Evolutionary conservation across 1,284 basidiomycete species (phyloP), one percentile per base, ranked within the genome.

Genomic region (Sanghuangporus baumii): DNA sequence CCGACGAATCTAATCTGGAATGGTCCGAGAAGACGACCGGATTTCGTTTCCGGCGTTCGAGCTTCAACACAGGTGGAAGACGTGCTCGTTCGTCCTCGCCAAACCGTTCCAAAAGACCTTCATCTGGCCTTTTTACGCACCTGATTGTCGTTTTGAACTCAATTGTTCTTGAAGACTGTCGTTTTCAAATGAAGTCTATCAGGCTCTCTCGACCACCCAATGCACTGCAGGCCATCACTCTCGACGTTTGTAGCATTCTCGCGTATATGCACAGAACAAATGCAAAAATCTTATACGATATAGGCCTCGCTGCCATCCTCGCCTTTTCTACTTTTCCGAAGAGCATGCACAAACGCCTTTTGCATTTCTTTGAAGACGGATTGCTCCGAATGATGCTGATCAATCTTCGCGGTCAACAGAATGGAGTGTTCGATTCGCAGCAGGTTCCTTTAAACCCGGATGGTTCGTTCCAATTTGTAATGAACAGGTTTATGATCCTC

Each of bases 81-180:
- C 75, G 76, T 16, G 81, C 82, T 16, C 76, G 79, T n/a, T 87
- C 86, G 11, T 74, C 79, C 20, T 84, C 82, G 9, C 79, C 79
- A 14, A 71, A 68, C 9, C 69, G 71, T 26, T 70, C 68, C 46
- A 68, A 66, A 54, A 26, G 61, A 73, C 40, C 76, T 74, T 60
- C 74, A 79, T 31, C 78, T 82, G 11, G 83, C 58, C 75, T 88
- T 36, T 74, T 88, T 38, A 75, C 81, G 1, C 76, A 80, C 59
- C 88, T 85, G 69, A 80, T 90, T n/a, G 79, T 80, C 14, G 71
- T 86, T 43, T 76, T 91, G 11, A 75, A 79, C 2, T 88, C 88
- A 2, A 74, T 91, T 12, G 76, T 89, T 20, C 72, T 75, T 3
- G 86, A 89, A 63, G 88, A 91, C 68, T 89, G 87, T 71, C 84